Evolutionary conservation across 352 stramenopile genomes (phyloP), one percentile per base, ranked within the genome.

Genomic region (Peronospora farinosa): DNA sequence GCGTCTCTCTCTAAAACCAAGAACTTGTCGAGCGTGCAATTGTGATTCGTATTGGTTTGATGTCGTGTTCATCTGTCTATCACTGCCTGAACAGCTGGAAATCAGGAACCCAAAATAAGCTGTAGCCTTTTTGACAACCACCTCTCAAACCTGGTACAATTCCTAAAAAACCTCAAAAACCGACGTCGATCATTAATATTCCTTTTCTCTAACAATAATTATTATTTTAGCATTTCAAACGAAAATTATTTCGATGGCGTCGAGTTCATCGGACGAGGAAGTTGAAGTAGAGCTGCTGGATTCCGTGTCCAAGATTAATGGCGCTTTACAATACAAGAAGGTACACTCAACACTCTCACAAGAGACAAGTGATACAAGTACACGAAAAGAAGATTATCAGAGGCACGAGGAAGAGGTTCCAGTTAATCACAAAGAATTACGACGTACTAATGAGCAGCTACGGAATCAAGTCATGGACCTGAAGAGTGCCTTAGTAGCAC

Each of bases 391-490:
- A 21, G 19, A 35, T 12, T 5, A 37, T 1, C 13, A 15, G 31
- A 2, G 6, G 2, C 6, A 15, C 2, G 30, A 60, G 12, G 33
- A 45, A 15, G 13, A 39, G 4, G 13, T 0, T 17, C 7, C n/a
- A 11, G 2, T n/a, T 11, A 21, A 7, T 9, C 33, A 25, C 27
- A 51, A 63, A 6, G 65, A 72, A 28, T 60, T 89, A 4, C 54
- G 46, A 7, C 48, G 47, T 1, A 58, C 54, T n/a, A 87, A 85
- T 51, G 66, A 76, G 23, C 53, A 69, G 19, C 59, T 93, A 40
- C 69, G 67, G 7, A 44, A 40, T 35, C 51, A 86, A 25, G 65
- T 89, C 15, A 70, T 70, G 1, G 80, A 93, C 43, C 68, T 93
- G 27, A 74, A 63, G 5, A 79, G 77, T 13, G 77, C 80, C 15